Conservation (phyloP, 495 filamentous ascomycete genomes). For the Polyplosphaeria fusca region DNA sequence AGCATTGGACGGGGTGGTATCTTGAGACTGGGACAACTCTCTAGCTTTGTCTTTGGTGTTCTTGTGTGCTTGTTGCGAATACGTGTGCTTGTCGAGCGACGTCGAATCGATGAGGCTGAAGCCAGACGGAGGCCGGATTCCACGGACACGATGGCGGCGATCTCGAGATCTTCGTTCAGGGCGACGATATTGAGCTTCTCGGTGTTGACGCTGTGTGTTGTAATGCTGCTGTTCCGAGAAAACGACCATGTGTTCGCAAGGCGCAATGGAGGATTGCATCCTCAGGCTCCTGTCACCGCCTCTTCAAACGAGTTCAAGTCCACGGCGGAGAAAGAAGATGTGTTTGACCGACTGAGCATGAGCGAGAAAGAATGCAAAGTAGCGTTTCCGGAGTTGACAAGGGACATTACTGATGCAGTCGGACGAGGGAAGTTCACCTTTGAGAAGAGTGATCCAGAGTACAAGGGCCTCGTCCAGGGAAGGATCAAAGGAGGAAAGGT, state of each 20-base stretch:
- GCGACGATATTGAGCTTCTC: neutral
- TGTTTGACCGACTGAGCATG: neutral
- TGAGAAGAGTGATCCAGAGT: conserved; percentile 4
- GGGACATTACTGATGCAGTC: neutral
- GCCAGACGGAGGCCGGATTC: no score
- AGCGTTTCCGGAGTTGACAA: neutral
- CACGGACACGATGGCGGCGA: conserved; percentile 1
- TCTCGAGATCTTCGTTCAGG: neutral
- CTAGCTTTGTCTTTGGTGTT: neutral
- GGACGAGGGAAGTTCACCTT: conserved; percentile 4
- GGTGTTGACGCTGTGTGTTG: neutral
- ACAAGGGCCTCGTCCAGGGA: conserved; percentile 15
- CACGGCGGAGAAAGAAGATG: neutral
- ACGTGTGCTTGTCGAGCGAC: neutral
- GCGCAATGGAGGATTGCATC: neutral
- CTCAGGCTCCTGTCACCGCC: neutral
- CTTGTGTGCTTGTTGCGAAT: neutral
- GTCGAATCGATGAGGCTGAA: neutral
- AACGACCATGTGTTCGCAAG: neutral
- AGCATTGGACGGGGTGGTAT: neutral
- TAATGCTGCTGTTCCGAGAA: neutral
- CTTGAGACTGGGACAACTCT: neutral
- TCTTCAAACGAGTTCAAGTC: neutral
- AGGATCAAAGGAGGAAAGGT: conserved; percentile 9
- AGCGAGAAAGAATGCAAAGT: conserved; percentile 4